Conservation (phyloP, 106 monocot species). For the Iris macrosiphon region DNA sequence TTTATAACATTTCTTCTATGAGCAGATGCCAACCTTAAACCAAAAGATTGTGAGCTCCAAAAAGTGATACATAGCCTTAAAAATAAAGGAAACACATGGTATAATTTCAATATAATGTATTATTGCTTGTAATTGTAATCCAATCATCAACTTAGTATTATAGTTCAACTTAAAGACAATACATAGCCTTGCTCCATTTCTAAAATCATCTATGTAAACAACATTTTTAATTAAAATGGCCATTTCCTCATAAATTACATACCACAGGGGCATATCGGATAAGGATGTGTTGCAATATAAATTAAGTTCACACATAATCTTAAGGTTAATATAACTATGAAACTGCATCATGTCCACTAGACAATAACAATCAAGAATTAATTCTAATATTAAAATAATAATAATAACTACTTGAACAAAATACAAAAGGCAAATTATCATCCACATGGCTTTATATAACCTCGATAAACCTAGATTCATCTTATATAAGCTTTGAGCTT, state of each 20-base stretch:
- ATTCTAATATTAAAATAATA: not conserved
- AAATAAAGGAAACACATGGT: too few relatives aligned
- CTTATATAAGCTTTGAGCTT: slow-evolving; percentile 1
- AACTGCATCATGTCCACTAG: not conserved
- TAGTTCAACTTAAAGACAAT: not conserved
- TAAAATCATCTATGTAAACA: not conserved
- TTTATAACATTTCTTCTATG: too few relatives aligned
- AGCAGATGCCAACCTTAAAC: too few relatives aligned
- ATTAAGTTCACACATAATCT: not conserved
- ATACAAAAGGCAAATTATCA: not conserved
- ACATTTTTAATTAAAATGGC: not conserved
- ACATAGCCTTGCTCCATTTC: not conserved
- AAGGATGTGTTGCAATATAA: not conserved
- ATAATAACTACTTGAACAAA: not conserved
- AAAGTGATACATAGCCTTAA: too few relatives aligned
- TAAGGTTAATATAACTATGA: not conserved
- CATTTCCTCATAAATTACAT: not conserved
- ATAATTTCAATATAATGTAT: too few relatives aligned
- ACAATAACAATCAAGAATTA: not conserved
- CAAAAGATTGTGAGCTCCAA: too few relatives aligned
- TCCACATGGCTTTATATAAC: not conserved
- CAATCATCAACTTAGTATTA: slow-evolving; percentile 1
- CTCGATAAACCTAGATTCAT: slow-evolving; percentile 4
- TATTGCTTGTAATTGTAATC: too few relatives aligned
- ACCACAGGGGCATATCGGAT: not conserved